phyloP scores from a whole-genome alignment of 2,329 filamentous ascomycete species.

The Phyllosticta citrichinensis region DNA sequence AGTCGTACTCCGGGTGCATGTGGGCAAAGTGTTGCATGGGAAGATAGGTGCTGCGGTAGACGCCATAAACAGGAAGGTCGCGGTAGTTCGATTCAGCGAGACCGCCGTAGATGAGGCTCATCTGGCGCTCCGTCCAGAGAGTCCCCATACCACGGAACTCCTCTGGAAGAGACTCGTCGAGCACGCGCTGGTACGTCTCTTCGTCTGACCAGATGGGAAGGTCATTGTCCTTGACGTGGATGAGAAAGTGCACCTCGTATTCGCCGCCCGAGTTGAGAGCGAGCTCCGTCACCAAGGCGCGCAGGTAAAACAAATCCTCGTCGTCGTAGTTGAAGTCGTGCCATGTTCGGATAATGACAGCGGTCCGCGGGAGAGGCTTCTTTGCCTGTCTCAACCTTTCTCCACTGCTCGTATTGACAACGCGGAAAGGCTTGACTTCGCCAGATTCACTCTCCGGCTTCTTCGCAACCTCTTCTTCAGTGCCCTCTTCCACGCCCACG shows the following conservation, averaged over 20 bases:
- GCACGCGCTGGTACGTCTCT: conserved; percentile 59
- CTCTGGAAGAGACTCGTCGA: conserved; percentile 35
- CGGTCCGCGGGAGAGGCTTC: conserved; percentile 50
- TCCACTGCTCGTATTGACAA: conserved; percentile 9
- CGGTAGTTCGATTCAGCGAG: conserved; percentile 41
- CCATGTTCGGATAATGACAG: conserved; percentile 75
- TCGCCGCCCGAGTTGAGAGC: conserved; percentile 69
- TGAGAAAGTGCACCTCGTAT: conserved; percentile 71
- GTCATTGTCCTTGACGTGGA: conserved; percentile 74
- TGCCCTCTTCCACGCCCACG: neutral
- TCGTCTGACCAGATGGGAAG: conserved; percentile 75
- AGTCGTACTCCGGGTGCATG: conserved; percentile 79
- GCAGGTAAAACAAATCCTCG: conserved; percentile 73
- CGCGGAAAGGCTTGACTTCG: conserved; percentile 15
- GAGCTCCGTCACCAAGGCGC: conserved; percentile 70
- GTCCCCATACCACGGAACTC: conserved; percentile 45
- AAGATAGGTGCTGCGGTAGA: conserved; percentile 72
- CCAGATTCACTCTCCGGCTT: conserved; percentile 12
- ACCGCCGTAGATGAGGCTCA: conserved; percentile 45
- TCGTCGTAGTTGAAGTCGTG: conserved; percentile 67
- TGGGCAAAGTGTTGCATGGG: conserved; percentile 89
- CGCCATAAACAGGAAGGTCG: conserved; percentile 58
- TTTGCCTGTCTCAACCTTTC: conserved; percentile 15
- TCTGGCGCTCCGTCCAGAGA: conserved; percentile 43
- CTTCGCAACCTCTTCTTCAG: neutral